A percentile compares a stretch with the other conserved stretches of the same genome.
Conservation (phyloP, 2,329 filamentous ascomycete genomes). For the Salinomyces thailandicus region DNA sequence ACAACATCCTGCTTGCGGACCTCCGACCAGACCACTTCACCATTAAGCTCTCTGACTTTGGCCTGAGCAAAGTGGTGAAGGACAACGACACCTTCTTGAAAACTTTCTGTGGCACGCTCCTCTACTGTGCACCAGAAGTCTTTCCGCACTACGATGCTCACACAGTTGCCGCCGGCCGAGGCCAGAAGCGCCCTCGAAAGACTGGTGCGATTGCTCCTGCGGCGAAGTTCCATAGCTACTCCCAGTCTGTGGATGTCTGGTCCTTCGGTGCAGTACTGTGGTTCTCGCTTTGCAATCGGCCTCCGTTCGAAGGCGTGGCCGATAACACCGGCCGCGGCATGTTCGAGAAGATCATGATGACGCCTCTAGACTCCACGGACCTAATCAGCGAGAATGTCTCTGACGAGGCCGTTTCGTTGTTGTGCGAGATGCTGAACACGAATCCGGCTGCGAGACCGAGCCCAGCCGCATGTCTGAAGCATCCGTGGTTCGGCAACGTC, state of each 20-base stretch:
- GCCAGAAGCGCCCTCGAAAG: conserved; percentile 49
- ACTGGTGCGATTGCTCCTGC: conserved; percentile 26
- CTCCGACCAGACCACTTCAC: conserved; percentile 52
- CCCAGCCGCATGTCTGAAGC: conserved; percentile 56
- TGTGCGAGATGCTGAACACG: conserved; percentile 69
- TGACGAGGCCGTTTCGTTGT: conserved; percentile 58
- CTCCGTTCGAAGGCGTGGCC: conserved; percentile 70
- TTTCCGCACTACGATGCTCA: conserved; percentile 72
- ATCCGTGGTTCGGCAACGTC: conserved; percentile 58
- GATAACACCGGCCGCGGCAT: conserved; percentile 70
- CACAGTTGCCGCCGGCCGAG: conserved; percentile 42
- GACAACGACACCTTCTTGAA: conserved; percentile 76
- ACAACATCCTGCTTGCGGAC: conserved; percentile 82
- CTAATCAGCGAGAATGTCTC: conserved; percentile 53
- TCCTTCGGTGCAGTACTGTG: conserved; percentile 89
- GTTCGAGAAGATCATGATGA: conserved; percentile 77
- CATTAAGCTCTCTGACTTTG: conserved; percentile 93
- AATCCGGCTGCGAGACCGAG: conserved; percentile 68
- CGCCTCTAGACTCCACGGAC: conserved; percentile 54
- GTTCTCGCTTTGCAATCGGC: conserved; percentile 65
- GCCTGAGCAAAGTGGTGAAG: conserved; percentile 85
- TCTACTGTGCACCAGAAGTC: conserved; percentile 95
- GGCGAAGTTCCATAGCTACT: conserved; percentile 56
- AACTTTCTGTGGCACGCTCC: conserved; percentile 89
- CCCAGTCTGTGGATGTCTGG: conserved; percentile 91